Evolutionary conservation across 371 early-diverging fungal genomes (phyloP).

Genomic region (Mortierella sp.): DNA sequence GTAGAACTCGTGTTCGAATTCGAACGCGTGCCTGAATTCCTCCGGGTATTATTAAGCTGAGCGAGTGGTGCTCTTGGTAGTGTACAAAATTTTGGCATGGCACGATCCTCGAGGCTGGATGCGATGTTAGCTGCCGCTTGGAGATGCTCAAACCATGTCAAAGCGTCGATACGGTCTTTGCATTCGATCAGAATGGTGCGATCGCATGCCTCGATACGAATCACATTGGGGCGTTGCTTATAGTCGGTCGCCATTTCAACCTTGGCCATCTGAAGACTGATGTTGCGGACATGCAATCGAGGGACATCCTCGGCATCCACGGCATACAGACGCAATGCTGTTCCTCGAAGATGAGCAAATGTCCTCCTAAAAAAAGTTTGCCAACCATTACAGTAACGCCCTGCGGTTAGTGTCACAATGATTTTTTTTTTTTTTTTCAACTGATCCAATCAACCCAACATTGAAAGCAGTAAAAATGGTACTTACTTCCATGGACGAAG

Average conservation of each 20-base stretch:
- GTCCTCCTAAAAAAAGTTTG: constrained; percentile 33
- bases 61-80: constrained; percentile 26
- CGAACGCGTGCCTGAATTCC: neutral
- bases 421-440: too few relatives aligned
- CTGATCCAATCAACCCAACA: neutral
- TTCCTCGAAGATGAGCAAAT: constrained; percentile 52
- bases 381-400: too few relatives aligned
- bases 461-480: neutral
- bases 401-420: too few relatives aligned
- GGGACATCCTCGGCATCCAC: constrained; percentile 53
- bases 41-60: neutral
- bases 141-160: constrained; percentile 51
- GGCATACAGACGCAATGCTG: constrained; percentile 43
- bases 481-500: constrained; percentile 54
- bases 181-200: constrained; percentile 44
- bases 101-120: constrained; percentile 39
- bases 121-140: constrained; percentile 50
- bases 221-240: constrained; percentile 41
- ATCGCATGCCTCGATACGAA: constrained; percentile 46
- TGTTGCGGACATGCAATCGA: constrained; percentile 46
- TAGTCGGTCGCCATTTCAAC: constrained; percentile 47
- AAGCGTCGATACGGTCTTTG: constrained; percentile 45
- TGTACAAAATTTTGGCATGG: constrained; percentile 48
- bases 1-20: constrained; percentile 2
- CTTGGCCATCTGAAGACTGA: constrained; percentile 43